These are phyloP conservation scores for Rhynchospora breviuscula DNA, from an alignment of 176 grass and related monocot genomes.

Conservation along the genomic window DNA sequence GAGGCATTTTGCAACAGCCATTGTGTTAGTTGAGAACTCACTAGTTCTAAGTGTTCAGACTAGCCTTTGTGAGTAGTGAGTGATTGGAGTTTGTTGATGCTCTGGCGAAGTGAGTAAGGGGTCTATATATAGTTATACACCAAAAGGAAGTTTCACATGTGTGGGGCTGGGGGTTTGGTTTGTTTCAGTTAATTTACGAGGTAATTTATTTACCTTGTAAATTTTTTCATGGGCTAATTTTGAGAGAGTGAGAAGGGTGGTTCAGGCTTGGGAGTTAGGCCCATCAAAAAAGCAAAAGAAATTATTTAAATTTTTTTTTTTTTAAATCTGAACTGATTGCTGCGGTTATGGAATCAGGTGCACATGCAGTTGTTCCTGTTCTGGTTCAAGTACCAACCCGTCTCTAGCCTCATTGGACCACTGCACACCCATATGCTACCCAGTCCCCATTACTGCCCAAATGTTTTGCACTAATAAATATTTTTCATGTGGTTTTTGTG, in stretches of 20 bases:
- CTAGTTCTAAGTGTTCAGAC: not conserved
- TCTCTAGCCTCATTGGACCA: not conserved
- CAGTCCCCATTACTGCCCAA: too few relatives aligned
- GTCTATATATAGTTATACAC: conserved; percentile 11
- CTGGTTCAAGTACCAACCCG: conserved; percentile 21
- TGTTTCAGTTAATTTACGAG: conserved; percentile 7
- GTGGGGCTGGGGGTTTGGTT: not conserved
- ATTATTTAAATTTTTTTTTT: not conserved
- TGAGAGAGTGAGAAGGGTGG: not conserved
- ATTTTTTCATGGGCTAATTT: not conserved
- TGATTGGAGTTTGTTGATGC: conserved; percentile 17
- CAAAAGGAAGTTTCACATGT: not conserved
- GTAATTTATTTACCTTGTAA: not conserved
- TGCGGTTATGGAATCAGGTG: conserved; percentile 24
- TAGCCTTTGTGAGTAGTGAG: conserved; percentile 1
- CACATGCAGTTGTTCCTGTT: conserved; percentile 36
- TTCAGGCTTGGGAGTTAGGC: not conserved
- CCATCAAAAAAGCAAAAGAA: not conserved
- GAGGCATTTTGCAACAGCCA: conserved; percentile 27
- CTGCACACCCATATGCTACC: too few relatives aligned
- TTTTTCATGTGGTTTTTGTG: too few relatives aligned
- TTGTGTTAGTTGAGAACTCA: not conserved
- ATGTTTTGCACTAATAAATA: too few relatives aligned
- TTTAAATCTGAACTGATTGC: conserved; percentile 11
- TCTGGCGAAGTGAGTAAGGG: conserved; percentile 1